phyloP scores from a whole-genome alignment of 495 filamentous ascomycete species.

The Physcia stellaris region DNA sequence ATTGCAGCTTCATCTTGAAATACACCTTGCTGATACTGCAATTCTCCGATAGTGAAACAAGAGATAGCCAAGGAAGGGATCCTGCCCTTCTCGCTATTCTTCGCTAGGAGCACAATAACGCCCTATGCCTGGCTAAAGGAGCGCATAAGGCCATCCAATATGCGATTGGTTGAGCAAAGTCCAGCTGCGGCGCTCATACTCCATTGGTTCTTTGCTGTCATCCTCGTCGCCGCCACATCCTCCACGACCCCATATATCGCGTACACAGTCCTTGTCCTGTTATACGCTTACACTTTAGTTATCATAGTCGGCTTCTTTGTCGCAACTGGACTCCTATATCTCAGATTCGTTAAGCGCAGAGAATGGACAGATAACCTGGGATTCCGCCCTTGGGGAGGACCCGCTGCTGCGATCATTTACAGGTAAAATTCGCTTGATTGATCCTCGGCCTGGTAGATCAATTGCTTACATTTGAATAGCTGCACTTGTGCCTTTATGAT shows the following conservation, averaged over 20 bases:
- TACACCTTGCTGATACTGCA: not conserved
- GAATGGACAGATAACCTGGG: conserved; percentile 12
- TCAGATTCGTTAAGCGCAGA: conserved; percentile 13
- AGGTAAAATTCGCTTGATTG: conserved; percentile 1
- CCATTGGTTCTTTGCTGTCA: conserved; percentile 29
- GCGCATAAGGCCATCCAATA: conserved; percentile 1
- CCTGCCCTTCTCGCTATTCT: conserved; percentile 32
- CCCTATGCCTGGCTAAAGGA: conserved; percentile 20
- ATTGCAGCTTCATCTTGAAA: conserved; percentile 1
- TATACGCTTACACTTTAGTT: conserved; percentile 19
- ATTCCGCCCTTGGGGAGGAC: conserved; percentile 16
- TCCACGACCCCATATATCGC: conserved; percentile 13
- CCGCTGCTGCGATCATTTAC: conserved; percentile 16
- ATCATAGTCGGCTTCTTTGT: conserved; percentile 22
- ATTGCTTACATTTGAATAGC: not conserved
- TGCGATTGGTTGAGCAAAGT: conserved; percentile 19
- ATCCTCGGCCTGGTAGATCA: not conserved
- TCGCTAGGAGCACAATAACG: conserved; percentile 25
- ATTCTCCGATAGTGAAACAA: conserved; percentile 17
- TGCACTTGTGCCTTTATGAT: conserved; percentile 12
- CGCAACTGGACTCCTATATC: conserved; percentile 19
- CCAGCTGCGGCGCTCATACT: conserved; percentile 28
- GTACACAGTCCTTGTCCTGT: conserved; percentile 18
- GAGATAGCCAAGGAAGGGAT: conserved; percentile 25
- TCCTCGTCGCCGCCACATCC: conserved; percentile 23